Conservation (phyloP, 768 basidiomycete species). For the Mycena galopus region DNA sequence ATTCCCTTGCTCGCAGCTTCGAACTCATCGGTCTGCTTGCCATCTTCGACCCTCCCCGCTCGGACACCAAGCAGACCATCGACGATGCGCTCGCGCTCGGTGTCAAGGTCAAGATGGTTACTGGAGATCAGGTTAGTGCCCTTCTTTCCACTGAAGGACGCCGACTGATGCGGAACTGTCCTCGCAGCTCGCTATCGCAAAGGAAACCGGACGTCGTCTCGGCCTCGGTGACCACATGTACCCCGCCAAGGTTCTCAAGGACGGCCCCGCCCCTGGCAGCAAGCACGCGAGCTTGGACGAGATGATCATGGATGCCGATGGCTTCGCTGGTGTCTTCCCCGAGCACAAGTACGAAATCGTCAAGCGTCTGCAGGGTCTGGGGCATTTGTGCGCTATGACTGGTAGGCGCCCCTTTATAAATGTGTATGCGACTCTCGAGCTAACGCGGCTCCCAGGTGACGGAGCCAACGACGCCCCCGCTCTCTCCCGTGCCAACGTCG, state of each 20-base stretch:
- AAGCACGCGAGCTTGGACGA: slow-evolving; percentile 90
- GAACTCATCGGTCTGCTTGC: slow-evolving; percentile 97
- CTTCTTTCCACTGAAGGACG: no score
- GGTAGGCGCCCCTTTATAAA: slow-evolving; percentile 57
- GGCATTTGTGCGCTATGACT: slow-evolving; percentile 98
- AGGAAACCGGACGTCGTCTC: slow-evolving; percentile 98
- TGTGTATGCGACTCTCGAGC: background rate
- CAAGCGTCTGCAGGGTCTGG: slow-evolving; percentile 96
- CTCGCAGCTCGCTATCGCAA: slow-evolving; percentile 92
- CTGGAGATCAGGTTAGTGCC: slow-evolving; percentile 83
- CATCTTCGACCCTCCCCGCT: slow-evolving; percentile 98
- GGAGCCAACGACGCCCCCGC: slow-evolving; percentile 99
- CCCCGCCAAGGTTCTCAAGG: slow-evolving; percentile 98
- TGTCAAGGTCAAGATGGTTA: slow-evolving; percentile 99
- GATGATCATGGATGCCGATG: slow-evolving; percentile 99
- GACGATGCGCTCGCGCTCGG: slow-evolving; percentile 96
- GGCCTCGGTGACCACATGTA: slow-evolving; percentile 99
- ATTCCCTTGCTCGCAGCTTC: slow-evolving; percentile 88
- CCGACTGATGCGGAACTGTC: background rate
- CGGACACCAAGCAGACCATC: slow-evolving; percentile 98
- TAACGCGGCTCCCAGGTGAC: slow-evolving; percentile 57
- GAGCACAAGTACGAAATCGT: slow-evolving; percentile 90
- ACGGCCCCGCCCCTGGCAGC: slow-evolving; percentile 90
- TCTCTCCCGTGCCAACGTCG: slow-evolving; percentile 97
- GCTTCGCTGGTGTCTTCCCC: slow-evolving; percentile 97